Percentiles rank a stretch among this genome's conserved stretches.
Conservation (phyloP, 139 green algal genomes). For the Auxenochlorella protothecoides region DNA sequence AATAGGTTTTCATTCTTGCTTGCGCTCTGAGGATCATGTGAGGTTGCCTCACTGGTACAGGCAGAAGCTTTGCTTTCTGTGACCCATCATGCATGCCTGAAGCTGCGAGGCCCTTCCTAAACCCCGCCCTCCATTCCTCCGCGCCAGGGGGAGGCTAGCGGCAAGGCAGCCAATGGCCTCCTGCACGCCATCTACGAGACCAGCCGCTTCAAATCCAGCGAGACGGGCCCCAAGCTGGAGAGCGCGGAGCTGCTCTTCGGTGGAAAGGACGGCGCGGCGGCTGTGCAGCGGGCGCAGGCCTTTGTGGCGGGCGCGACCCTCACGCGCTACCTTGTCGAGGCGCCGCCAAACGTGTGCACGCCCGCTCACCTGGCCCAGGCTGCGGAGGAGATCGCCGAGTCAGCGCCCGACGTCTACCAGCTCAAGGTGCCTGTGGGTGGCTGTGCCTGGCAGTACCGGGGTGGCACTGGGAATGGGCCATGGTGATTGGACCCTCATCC, state of each 20-base stretch:
- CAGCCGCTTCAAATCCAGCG: slow-evolving; percentile 83
- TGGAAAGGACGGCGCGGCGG: slow-evolving; percentile 5
- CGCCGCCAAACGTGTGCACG: slow-evolving; percentile 89
- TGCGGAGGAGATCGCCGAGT: slow-evolving; percentile 45
- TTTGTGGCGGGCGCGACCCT: slow-evolving; percentile 44
- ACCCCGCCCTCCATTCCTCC: not conserved
- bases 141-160: slow-evolving; percentile 4
- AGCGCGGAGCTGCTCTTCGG: slow-evolving; percentile 47
- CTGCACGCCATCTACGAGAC: slow-evolving; percentile 70
- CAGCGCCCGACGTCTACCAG: slow-evolving; percentile 37
- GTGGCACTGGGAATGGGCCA: not conserved
- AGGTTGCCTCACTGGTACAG: slow-evolving; percentile 1
- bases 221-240: slow-evolving; percentile 22
- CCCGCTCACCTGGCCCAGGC: slow-evolving; percentile 70
- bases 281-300: slow-evolving; percentile 20
- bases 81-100: not conserved
- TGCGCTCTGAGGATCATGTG: slow-evolving; percentile 2
- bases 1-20: too few species aligned
- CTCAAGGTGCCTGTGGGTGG: slow-evolving; percentile 15
- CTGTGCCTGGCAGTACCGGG: not conserved
- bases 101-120: not conserved
- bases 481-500: not conserved
- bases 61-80: not conserved
- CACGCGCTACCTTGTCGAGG: slow-evolving; percentile 81
- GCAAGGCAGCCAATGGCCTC: slow-evolving; percentile 38